phyloP scores from a whole-genome alignment of 257 asterid genomes.

The Agastache rugosa region DNA sequence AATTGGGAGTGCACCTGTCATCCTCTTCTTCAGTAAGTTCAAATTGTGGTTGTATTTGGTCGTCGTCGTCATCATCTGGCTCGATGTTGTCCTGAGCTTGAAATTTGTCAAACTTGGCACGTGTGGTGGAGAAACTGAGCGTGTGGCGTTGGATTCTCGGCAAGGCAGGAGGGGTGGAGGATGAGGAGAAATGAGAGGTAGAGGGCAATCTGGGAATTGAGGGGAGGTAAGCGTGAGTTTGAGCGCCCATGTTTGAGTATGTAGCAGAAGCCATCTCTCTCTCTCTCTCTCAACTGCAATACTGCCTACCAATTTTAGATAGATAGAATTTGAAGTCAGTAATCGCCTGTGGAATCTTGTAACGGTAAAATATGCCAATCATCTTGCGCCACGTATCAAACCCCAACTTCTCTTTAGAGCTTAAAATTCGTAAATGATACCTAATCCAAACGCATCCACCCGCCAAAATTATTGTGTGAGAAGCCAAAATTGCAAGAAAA shows the following conservation, averaged over 20 bases:
- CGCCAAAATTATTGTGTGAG: too few species aligned
- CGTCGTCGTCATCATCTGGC: constrained; percentile 15
- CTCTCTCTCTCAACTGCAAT: not conserved
- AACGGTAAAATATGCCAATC: not conserved
- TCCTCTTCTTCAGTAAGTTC: constrained; percentile 9
- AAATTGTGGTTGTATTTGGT: not conserved
- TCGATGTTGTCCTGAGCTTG: constrained; percentile 55
- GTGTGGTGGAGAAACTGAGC: constrained; percentile 41
- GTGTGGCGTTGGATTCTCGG: constrained; percentile 40
- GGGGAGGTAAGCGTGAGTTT: constrained; percentile 28
- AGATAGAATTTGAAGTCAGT: not conserved
- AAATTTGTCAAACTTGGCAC: constrained; percentile 83
- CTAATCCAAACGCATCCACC: too few species aligned
- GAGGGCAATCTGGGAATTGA: constrained; percentile 46
- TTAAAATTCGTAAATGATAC: too few species aligned
- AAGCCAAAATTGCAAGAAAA: not conserved
- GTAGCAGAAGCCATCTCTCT: constrained; percentile 65
- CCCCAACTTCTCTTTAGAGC: too few species aligned
- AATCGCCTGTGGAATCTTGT: not conserved
- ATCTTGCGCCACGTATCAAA: not conserved
- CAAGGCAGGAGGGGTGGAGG: constrained; percentile 27
- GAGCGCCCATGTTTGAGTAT: constrained; percentile 42
- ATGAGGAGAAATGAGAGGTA: constrained; percentile 44
- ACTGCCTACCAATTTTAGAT: not conserved
- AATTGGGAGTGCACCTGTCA: constrained; percentile 8